Evolutionary conservation across 257 asterid species (phyloP), one percentile per base, ranked within the genome.

Genomic region (Jacaranda copaia): DNA sequence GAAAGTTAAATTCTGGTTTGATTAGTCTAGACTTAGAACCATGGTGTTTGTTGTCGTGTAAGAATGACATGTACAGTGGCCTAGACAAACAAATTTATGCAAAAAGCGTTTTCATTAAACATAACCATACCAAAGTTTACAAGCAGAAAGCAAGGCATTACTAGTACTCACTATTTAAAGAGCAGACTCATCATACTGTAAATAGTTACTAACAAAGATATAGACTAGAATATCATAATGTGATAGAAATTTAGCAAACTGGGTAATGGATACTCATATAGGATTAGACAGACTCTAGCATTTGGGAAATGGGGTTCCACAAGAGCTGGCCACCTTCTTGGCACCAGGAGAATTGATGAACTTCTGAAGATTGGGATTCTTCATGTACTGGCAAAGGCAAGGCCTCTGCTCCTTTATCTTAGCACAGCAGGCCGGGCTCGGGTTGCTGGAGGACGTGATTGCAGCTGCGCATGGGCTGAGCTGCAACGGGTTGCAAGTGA

Each of bases 291-390:
- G 13, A 11, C 5, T 32, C 84, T 18, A 90, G 88, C 98, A 93
- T 18, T 74, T 84, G 16, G 98, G 98, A 40, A 87, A 88, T n/a
- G 97, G 93, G 56, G 94, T 77, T 72, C 96, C 88, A 77, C 98
- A 93, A 72, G 92, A 72, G 42, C 7, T 72, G 14, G 98, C 93
- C 3, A 93, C 98, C 77, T 88, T 93, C 80, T 83, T 83, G 0
- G 98, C 98, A 61, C 92, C 95, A 1, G 93, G 98, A 6, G 98
- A 91, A 67, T 83, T 84, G 77, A 93, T 90, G 85, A 91, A 82
- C 90, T 84, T 93, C 74, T 88, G 88, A 60, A 93, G 93, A 18
- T 74, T 83, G 8, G 96, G 93, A 77, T 90, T 89, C 82, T 82
- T 90, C 94, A 91, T 87, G 88, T 91, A 93, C 70, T 76, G 72